Evolutionary conservation across 768 basidiomycete genomes (phyloP).

Genomic region (Sarcomyxa edulis): DNA sequence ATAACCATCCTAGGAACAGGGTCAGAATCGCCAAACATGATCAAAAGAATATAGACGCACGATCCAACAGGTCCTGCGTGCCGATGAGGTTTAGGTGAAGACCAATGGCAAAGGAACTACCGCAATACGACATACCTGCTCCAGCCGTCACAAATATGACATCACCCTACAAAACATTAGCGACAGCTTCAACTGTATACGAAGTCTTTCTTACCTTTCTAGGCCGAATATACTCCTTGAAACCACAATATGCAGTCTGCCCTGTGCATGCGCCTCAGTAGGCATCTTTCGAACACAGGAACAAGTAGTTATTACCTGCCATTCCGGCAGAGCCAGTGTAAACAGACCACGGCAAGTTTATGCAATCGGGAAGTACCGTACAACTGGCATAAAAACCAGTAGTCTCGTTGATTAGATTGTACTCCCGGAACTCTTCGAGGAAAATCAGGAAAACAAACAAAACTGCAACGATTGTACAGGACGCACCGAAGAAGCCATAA

Average conservation of each 20-base stretch:
- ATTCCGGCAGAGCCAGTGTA: constrained; percentile 1
- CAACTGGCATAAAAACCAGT: too few relatives aligned
- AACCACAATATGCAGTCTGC: not conserved
- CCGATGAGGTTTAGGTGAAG: not conserved
- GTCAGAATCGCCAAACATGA: not conserved
- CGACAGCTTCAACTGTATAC: not conserved
- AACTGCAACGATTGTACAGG: not conserved
- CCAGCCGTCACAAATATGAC: not conserved
- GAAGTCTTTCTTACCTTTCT: not conserved
- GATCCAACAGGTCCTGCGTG: constrained; percentile 1
- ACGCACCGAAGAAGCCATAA: not conserved
- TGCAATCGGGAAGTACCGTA: not conserved
- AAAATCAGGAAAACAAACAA: not conserved
- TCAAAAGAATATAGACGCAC: not conserved
- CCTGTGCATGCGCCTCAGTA: not conserved
- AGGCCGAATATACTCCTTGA: not conserved
- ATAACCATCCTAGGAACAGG: not conserved
- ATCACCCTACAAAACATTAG: not conserved
- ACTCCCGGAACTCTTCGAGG: constrained; percentile 1
- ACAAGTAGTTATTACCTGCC: not conserved
- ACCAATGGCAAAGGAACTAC: not conserved
- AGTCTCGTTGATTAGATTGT: not conserved
- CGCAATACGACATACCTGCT: constrained; percentile 4
- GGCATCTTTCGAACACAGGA: not conserved
- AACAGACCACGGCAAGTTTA: not conserved